Evolutionary conservation across 2,329 filamentous ascomycete genomes (phyloP), one percentile per base, ranked within the genome.

Genomic region (Penicillium italicum): DNA sequence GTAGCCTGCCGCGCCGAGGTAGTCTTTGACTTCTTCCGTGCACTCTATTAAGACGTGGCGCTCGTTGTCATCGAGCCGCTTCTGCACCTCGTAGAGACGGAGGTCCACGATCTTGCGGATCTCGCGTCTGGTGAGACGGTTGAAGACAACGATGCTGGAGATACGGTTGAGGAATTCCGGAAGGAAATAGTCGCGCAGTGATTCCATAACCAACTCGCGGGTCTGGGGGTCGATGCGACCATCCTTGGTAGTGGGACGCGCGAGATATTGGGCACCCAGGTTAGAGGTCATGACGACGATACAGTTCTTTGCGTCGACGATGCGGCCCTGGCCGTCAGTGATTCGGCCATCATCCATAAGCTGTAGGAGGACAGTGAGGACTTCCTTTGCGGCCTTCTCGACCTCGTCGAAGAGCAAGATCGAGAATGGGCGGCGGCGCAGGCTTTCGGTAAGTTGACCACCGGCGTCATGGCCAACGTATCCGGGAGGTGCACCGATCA

Each of bases 261-360:
- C 79, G n/a, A 99, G 87, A 73, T 87, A 96, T 73, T 97, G 94
- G 31, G 94, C 94, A 62, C 94, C 94, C 59, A 99, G 76, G 79
- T 99, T 99, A 68, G 91, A 97, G 0, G 94, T 99, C 91, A 99
- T 96, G 76, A 99, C 94, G 41, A 99, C 93, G 65, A 99, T 97
- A 73, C 93, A 97, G 82, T 99, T 99, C 77, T 88, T 91, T 58
- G 93, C 94, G 68, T 99, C 94, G 53, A 99, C 86, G 47, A 97
- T 82, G 72, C 94, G 86, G 71, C 94, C 94, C 83, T 97, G 95
- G 45, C 94, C 94, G 70, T 99, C 94, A 14, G 94, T 99, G 75
- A 99, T 97, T 68, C 94, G 91, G 30, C 94, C 94, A 69, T 99
- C 94, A 69, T 99, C 94, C 91, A 99, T 97, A 69, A 99, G 90